Percentiles rank a stretch among this genome's conserved stretches.
Conservation (phyloP, 208 protist genomes). For the Leishmania turanica region DNA sequence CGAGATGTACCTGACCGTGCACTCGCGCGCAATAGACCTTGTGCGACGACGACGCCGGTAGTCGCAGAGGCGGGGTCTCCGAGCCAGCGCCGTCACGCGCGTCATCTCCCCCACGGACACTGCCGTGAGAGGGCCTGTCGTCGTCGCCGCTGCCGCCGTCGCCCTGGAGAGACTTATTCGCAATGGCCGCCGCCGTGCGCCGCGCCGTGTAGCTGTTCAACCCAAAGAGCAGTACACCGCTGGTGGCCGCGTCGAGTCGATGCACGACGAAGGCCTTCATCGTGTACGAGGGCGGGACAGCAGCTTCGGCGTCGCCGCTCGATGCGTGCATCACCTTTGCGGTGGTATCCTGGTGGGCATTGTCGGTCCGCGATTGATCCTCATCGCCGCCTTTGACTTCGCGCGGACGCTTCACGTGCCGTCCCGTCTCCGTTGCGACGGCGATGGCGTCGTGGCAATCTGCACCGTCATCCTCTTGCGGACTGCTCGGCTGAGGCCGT, state of each 20-base stretch:
- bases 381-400: not conserved
- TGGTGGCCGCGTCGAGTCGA: conserved; percentile 84
- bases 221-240: conserved; percentile 84
- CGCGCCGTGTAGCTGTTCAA: conserved; percentile 54
- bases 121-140: not conserved
- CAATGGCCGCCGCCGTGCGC: conserved; percentile 41
- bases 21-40: conserved; percentile 75
- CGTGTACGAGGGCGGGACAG: not conserved
- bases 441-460: not conserved
- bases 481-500: not conserved
- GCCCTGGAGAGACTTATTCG: conserved; percentile 38
- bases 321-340: not conserved
- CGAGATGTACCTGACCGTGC: conserved; percentile 48
- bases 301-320: not conserved
- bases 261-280: conserved; percentile 77
- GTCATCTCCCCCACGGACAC: not conserved
- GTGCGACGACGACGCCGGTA: conserved; percentile 10
- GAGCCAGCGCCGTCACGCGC: not conserved
- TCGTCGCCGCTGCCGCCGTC: not conserved
- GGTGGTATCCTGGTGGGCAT: not conserved
- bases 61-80: no score
- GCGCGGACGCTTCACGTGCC: not conserved
- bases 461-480: not conserved
- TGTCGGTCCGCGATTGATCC: no score
- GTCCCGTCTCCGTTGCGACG: not conserved